Evolutionary conservation across 306 rosid species (phyloP), one percentile per base, ranked within the genome.

Genomic region (Ziziphus jujuba): DNA sequence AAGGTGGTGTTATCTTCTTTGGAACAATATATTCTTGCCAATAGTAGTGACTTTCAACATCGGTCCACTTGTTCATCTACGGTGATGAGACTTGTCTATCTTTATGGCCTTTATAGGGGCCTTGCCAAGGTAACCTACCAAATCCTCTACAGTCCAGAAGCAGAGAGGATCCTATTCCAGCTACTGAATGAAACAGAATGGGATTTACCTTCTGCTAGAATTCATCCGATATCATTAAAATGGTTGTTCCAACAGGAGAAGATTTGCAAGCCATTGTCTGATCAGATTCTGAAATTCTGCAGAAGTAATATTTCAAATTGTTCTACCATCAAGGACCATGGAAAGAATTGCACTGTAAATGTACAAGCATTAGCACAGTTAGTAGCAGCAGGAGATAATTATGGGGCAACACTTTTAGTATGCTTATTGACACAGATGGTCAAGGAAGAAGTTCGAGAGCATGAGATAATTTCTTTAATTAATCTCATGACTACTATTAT

Each of bases 211-310:
- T 80, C 87, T 55, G 77, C 91, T 66, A 79, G 86, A 78, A 79
- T 88, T 82, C 96, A 90, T 79, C 66, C 74, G 16, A 72, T 84
- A 61, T 80, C 98, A 16, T 75, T 93, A 77, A 84, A 84, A 71
- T 90, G 98, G 98, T 71, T 93, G 84, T 93, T 93, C 74, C 95
- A 87, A 77, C 97, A 93, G 81, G 95, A 90, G 74, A 83, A 56
- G 63, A 75, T 90, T 60, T 73, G 73, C 38, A 66, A 80, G 38
- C 75, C 84, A 36, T 69, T 88, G 72, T 75, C 84, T 68, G 61
- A 61, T 75, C 97, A 93, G 84, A 82, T 90, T 72, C 76, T 88
- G 82, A 80, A 85, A 74, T 83, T 90, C 57, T 83, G 95, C 83
- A 61, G 84, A 80, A 84, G 77, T 70, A 71, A 54, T 77, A 62